Base-by-base conservation (phyloP, 371 early-diverging fungal species). In the Mucor circinelloides region DNA sequence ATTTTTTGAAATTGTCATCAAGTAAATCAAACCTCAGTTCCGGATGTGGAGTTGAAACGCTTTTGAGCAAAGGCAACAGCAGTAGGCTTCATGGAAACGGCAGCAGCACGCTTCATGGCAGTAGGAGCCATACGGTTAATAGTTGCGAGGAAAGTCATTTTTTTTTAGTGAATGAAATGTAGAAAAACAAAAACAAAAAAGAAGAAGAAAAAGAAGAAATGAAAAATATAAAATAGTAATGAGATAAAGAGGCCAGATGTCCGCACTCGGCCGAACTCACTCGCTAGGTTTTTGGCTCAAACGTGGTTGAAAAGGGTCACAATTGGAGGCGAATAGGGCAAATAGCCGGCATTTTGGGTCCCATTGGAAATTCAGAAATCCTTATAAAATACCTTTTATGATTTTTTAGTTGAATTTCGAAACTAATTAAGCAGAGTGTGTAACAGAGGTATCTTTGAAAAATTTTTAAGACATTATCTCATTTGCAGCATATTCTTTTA, bases 111-210 rank as follows among this genome's bases (percentile, higher is more conserved):
- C 63, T 71, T 69, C 52, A 70, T 74, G 52, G 83, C 78, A 40
- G 73, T 63, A 68, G 83, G 83, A 68, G 80, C 83, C 67, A 82
- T 72, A 72, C 78, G 80, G 48, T 79, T 60, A 56, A 82, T 64
- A 30, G 78, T 73, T 64, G 80, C 62, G 66, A 82, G 78, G 69
- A 82, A 74, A 68, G 82, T 71, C 82, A 82, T 82, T 52, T 58
- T 52, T 58, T 63, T 25, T 60, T 17, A n/a, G 28, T 63, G 31
- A 17, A 50, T 23, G 12, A 23, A 25, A 13, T 23, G 27, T 44
- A 27, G 25, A 40, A 50, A 31, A 57, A 58, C 44, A 15, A 17
- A 36, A 58, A 52, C 36, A 36, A 58, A 63, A 25, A 63, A 63
- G 36, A 34, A 65, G 46, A 64, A 60, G 61, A 55, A 65, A 44